Percentiles rank a stretch among this genome's conserved stretches.
phyloP scores from a whole-genome alignment of 176 grass and related monocot species.

The Rhynchospora pubera region DNA sequence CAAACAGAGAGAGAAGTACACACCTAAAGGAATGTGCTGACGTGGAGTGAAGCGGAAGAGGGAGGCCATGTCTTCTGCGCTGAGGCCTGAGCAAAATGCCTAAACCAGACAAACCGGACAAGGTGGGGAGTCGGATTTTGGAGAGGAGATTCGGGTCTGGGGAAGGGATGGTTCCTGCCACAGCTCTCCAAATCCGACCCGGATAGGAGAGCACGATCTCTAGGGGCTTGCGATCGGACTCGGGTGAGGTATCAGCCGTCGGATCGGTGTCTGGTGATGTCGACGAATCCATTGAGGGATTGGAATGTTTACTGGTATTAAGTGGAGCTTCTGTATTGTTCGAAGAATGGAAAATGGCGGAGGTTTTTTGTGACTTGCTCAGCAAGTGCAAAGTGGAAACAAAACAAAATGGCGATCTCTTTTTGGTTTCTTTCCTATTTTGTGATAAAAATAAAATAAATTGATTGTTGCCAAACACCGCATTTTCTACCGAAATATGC shows the following conservation, averaged over 20 bases:
- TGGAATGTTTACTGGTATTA: neutral
- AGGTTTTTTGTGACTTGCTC: neutral
- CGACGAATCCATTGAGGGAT: neutral
- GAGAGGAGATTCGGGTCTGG: conserved; percentile 17
- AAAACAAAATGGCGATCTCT: neutral
- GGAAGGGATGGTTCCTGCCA: neutral
- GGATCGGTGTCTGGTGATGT: neutral
- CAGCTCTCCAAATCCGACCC: conserved; percentile 10
- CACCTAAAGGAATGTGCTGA: conserved; percentile 12
- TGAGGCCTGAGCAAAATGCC: conserved; percentile 11
- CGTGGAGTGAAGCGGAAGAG: conserved; percentile 11
- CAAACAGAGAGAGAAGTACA: neutral
- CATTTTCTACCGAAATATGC: too few species aligned
- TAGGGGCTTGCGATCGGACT: neutral
- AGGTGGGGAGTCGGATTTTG: neutral
- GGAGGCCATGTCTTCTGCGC: conserved; percentile 9
- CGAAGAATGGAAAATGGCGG: neutral
- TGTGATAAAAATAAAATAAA: too few species aligned
- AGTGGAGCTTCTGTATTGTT: too few species aligned
- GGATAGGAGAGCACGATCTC: conserved; percentile 6
- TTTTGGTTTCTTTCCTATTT: neutral
- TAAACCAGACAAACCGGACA: conserved; percentile 1
- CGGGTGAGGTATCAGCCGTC: neutral
- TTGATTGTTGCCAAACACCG: too few species aligned
- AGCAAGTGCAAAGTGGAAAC: conserved; percentile 2